phyloP scores from a whole-genome alignment of 1,284 basidiomycete genomes.

The Chondrostereum purpureum region DNA sequence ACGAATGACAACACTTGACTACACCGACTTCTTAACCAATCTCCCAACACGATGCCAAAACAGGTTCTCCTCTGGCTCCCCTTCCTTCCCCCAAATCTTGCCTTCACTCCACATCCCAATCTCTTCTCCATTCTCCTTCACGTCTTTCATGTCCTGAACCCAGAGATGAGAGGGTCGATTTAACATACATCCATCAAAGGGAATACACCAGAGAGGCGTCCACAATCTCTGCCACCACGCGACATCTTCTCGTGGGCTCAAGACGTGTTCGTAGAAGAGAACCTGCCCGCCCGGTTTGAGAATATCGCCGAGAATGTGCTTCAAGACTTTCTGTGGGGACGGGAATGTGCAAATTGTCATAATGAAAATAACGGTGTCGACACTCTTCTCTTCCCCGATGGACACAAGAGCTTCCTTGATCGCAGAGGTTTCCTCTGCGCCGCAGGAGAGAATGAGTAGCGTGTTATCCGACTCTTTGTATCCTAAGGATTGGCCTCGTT shows the following conservation, averaged over 20 bases:
- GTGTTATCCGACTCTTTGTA: slow-evolving; percentile 43
- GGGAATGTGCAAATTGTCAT: slow-evolving; percentile 44
- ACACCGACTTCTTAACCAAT: slow-evolving; percentile 35
- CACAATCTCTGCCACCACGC: slow-evolving; percentile 60
- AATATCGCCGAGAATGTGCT: slow-evolving; percentile 25
- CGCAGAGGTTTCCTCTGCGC: slow-evolving; percentile 34
- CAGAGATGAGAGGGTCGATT: slow-evolving; percentile 52
- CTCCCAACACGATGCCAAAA: slow-evolving; percentile 52
- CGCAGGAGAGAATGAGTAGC: slow-evolving; percentile 32
- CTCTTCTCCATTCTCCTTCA: slow-evolving; percentile 11
- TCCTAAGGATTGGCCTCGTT: slow-evolving; percentile 39
- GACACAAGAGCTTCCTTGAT: slow-evolving; percentile 31
- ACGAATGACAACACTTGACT: no score
- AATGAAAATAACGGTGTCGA: slow-evolving; percentile 40
- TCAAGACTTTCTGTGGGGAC: slow-evolving; percentile 27
- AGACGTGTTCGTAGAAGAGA: slow-evolving; percentile 46
- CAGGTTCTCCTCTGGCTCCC: slow-evolving; percentile 41
- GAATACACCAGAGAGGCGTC: slow-evolving; percentile 55
- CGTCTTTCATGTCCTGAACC: slow-evolving; percentile 33
- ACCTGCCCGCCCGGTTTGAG: slow-evolving; percentile 41
- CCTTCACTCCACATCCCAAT: slow-evolving; percentile 34
- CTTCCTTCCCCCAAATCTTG: slow-evolving; percentile 39
- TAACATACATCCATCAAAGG: slow-evolving; percentile 55
- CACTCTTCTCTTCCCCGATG: slow-evolving; percentile 12
- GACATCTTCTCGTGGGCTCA: slow-evolving; percentile 27